Evolutionary conservation across 371 early-diverging fungal genomes (phyloP), one percentile per base, ranked within the genome.

Genomic region (Rhizomucor miehei): DNA sequence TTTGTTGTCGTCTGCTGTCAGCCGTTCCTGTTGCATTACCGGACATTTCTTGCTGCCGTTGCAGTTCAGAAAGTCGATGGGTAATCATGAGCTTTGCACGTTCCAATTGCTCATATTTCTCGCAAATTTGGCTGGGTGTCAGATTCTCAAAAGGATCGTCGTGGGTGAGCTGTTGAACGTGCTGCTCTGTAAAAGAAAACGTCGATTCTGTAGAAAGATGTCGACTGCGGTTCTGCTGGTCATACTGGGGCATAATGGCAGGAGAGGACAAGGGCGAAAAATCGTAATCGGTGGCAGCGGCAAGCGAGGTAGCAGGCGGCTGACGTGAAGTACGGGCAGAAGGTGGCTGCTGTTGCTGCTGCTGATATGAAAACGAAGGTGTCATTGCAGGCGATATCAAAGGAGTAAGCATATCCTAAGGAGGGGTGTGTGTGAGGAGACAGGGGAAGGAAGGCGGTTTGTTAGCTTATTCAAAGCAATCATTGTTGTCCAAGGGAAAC

Each of bases 351-450:
- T 77, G 69, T 35, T 53, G 63, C 25, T 71, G 55, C 8, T 17
- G 63, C 34, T 53, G 59, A 52, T 57, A 61, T 11, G 49, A 14
- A 41, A 81, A 80, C 29, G 82, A 82, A 16, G 86, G 86, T 13
- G 86, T 86, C 75, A 83, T 82, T 13, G 82, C 83, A 1, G 86
- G 86, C 1, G 86, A 86, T 35, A 86, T 77, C 47, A 86, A 63
- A 0, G 86, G 86, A 3, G 86, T 83, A 13, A 75, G 71, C 44
- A 64, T 59, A 44, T 64, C 64, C 56, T 64, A 39, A 34, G 20
- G 19, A 51, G 17, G 16, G 35, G 35, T 36, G 17, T 49, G 9
- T 5, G n/a, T n/a, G n/a, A n/a, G n/a, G n/a, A n/a, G n/a, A n/a
- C n/a, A 34, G 21, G 14, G 3, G n/a, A 3, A 5, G 35, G 2